phyloP scores from a whole-genome alignment of 169 alveolate species.

The Plasmodium berghei region DNA sequence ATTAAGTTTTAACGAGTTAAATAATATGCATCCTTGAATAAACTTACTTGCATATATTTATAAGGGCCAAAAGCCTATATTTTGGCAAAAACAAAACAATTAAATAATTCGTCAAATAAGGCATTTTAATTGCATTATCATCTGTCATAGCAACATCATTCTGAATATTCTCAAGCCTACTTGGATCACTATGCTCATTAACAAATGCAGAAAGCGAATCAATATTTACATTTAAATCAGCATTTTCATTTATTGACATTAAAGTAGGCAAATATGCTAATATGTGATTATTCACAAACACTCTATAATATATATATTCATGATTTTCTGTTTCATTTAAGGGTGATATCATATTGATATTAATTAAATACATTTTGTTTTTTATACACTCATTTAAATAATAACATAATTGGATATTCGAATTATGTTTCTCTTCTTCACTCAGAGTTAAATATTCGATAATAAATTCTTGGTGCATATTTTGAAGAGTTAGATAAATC shows the following conservation, averaged over 20 bases:
- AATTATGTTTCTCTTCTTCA: constrained; percentile 59
- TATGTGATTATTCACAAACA: constrained; percentile 32
- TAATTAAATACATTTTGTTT: constrained; percentile 64
- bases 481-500: constrained; percentile 78
- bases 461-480: constrained; percentile 77
- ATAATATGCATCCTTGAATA: background rate
- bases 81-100: constrained; percentile 65
- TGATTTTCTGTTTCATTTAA: constrained; percentile 43
- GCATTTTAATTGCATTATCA: constrained; percentile 27
- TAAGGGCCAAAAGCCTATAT: constrained; percentile 61
- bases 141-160: background rate
- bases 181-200: constrained; percentile 31
- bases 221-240: constrained; percentile 26
- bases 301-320: constrained; percentile 36
- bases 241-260: constrained; percentile 35
- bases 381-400: constrained; percentile 60
- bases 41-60: constrained; percentile 69
- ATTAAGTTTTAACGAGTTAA: too few species aligned
- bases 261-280: constrained; percentile 39
- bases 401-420: constrained; percentile 47
- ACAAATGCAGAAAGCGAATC: constrained; percentile 31
- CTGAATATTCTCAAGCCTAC: constrained; percentile 5
- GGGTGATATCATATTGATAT: constrained; percentile 54
- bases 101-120: constrained; percentile 55
- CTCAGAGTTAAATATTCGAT: constrained; percentile 46